Base-by-base conservation (phyloP, 495 filamentous ascomycete genomes). In the Penicillium antarcticum region DNA sequence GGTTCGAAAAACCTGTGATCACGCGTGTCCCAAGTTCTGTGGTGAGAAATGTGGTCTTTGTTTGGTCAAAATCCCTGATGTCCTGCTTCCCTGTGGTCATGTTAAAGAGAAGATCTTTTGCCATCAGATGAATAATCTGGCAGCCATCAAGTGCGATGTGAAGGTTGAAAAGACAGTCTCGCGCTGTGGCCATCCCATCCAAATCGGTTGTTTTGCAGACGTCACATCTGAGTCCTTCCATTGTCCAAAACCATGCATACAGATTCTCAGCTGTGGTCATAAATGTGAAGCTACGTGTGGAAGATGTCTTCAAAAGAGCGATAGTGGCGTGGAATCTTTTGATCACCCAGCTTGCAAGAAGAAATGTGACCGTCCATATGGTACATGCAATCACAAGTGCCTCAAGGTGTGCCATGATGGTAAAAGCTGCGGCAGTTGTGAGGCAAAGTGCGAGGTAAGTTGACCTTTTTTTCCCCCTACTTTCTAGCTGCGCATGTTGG, bases 1-100 rank as follows among this genome's bases (percentile, higher is more conserved):
- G n/a, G 29, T 46, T 9, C 55, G 45, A 53, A 7, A 10, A 12
- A 51, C 37, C 16, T 57, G 39, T 33, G 5, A 48, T 0, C 50
- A 57, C 12, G 33, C 16, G 32, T 54, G 52, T 26, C 52, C 52
- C 3, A 54, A 49, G 39, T 19, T 53, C n/a, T 53, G 35, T 23
- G 42, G 51, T 42, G 37, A 48, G 21, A 11, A 48, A 4, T 53
- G 42, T 52, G 41, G 53, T 8, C 32, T 17, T 42, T 51, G 42
- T 18, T n/a, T 50, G 21, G 14, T 13, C 4, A 42, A 48, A 31
- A 52, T 46, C 21, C 14, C 23, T 18, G 37, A 52, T 31, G 44
- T 52, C 8, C 17, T 23, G 45, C 51, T 53, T 35, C 51, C 51
- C 18, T 53, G 37, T 35, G 42, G 51, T 31, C 24, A 53, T 47